Base-by-base conservation (phyloP, 1,284 basidiomycete species). In the Boletus mariae region DNA sequence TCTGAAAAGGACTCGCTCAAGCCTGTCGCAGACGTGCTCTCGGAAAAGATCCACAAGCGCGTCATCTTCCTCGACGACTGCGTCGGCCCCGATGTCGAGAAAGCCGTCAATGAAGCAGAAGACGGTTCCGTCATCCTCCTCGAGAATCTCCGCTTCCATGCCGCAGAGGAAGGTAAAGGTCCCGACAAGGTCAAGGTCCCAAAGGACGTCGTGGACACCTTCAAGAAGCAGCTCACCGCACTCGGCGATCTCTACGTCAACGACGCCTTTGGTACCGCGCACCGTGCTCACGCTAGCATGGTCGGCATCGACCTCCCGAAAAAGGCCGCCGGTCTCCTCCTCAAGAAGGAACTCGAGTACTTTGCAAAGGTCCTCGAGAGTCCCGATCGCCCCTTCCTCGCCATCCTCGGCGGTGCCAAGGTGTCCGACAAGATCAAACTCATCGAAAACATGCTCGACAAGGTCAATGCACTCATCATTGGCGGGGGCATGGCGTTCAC, bases 401-500 rank as follows among this genome's bases (percentile, higher is more conserved):
- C 95, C 53, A 99, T 99, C 71, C 86, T 99, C 55, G 97, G 97
- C 66, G 96, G 96, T 71, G 96, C 96, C 55, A 99, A 99, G 79
- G 94, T 99, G 47, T 96, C 94, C 34, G 96, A 99, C 77, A 99
- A 99, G 80, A 98, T 99, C 65, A 92, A 95, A 73, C 80, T 99
- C 56, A 99, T 99, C 70, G 96, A 99, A 69, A 98, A 98, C 79
- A 92, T 99, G 91, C 82, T 99, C 59, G 95, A 98, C 80, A 97
- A 98, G 84, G 92, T 99, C 74, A 80, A 99, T 78, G 92, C 90
- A 50, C 78, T 99, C 61, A 98, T 99, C 74, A 92, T 99, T 65
- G 92, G 93, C 64, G 97, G 97, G 69, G 96, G 96, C 45, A 99
- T 99, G 96, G 92, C 94, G 46, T 99, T 98, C 77, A 99, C 96